phyloP scores from a whole-genome alignment of 2,329 filamentous ascomycete species.

The Colletotrichum euphorbiae region DNA sequence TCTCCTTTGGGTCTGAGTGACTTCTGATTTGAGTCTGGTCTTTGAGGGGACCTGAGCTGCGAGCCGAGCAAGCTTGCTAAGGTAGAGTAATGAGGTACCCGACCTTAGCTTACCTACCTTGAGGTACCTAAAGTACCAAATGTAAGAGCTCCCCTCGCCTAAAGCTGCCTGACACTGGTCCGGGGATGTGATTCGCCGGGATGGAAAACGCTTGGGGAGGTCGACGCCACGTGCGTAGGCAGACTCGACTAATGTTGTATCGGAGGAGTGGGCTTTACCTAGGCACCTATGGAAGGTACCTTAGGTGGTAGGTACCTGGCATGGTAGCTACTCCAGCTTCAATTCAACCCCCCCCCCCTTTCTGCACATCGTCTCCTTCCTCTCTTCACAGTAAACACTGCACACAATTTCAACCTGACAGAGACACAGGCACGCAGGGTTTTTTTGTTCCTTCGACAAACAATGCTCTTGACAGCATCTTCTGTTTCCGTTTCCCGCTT shows the following conservation, averaged over 20 bases:
- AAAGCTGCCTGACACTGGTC: slow-evolving; percentile 7
- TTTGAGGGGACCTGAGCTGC: neutral
- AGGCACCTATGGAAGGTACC: too few species aligned
- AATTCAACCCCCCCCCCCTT: too few species aligned
- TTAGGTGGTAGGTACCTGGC: too few species aligned
- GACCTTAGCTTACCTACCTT: too few species aligned
- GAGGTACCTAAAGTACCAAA: neutral
- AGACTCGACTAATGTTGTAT: slow-evolving; percentile 35
- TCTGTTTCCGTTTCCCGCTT: neutral
- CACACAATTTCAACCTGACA: too few species aligned
- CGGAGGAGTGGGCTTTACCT: slow-evolving; percentile 21
- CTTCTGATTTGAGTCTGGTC: too few species aligned
- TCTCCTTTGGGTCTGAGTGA: slow-evolving; percentile 31
- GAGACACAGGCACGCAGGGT: too few species aligned
- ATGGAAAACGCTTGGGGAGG: slow-evolving; percentile 24
- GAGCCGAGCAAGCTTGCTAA: neutral
- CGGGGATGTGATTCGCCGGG: slow-evolving; percentile 22
- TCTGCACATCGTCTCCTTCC: too few species aligned
- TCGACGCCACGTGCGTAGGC: slow-evolving; percentile 23
- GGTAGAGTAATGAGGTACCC: neutral
- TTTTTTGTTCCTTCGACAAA: too few species aligned
- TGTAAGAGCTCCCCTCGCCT: slow-evolving; percentile 20
- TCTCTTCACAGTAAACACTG: neutral
- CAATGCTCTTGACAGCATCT: neutral
- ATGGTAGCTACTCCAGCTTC: neutral